phyloP scores from a whole-genome alignment of 2,329 filamentous ascomycete genomes.

The Stagonosporopsis chrysanthemi region DNA sequence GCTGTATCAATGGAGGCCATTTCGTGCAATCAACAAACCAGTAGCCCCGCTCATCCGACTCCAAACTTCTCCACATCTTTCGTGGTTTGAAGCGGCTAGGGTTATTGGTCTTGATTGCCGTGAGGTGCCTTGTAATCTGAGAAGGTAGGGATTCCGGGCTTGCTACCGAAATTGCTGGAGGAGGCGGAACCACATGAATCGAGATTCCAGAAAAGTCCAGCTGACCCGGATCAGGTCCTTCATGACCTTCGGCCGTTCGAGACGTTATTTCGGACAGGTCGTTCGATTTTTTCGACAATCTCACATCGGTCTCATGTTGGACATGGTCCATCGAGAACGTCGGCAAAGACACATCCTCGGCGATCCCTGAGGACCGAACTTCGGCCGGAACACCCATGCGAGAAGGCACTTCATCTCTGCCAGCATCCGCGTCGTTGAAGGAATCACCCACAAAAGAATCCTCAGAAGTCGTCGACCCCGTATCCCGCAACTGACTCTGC shows the following conservation, averaged over 20 bases:
- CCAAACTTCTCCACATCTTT: conserved; percentile 56
- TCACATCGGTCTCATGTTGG: neutral
- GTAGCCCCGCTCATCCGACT: conserved; percentile 74
- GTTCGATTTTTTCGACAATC: neutral
- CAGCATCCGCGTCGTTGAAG: neutral
- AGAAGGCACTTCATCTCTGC: neutral
- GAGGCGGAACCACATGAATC: conserved; percentile 35
- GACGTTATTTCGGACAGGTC: neutral
- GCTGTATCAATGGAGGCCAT: conserved; percentile 62
- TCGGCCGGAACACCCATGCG: too few relatives aligned
- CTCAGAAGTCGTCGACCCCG: conserved; percentile 28
- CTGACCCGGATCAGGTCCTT: neutral
- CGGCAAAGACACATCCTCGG: neutral
- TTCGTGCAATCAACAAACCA: conserved; percentile 70
- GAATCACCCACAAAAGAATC: conserved; percentile 32
- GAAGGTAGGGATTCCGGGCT: conserved; percentile 32
- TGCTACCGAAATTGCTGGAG: conserved; percentile 31
- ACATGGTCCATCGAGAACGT: neutral
- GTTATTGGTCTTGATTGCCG: conserved; percentile 38
- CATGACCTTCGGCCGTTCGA: neutral
- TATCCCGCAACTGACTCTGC: conserved; percentile 52
- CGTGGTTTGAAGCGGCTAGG: conserved; percentile 44
- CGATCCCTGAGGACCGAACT: neutral
- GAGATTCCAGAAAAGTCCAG: conserved; percentile 30
- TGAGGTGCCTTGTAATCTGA: conserved; percentile 38